Base-by-base conservation (phyloP, 2,329 filamentous ascomycete species). In the Aspergillus piperis region DNA sequence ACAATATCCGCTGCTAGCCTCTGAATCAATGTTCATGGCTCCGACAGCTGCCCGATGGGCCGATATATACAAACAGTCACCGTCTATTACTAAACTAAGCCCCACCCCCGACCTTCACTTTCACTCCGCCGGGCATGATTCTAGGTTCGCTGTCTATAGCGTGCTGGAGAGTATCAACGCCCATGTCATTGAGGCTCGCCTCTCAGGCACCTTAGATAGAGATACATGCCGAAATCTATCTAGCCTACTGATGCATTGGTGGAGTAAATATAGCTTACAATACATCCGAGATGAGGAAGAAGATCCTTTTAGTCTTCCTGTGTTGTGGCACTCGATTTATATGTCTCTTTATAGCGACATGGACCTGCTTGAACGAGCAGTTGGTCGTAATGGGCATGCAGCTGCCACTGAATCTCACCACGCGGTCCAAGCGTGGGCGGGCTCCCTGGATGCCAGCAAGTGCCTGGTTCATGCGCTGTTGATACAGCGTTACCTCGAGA, bases 321-420 rank as follows among this genome's bases (percentile, higher is more conserved):
- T 71, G 7, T 63, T 73, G 19, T 74, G 71, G 71, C 71, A 74
- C 47, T 67, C 66, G 0, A 64, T 70, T 7, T 72, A 66, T 38
- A 73, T 74, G 44, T 62, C 57, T 5, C 54, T 73, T 1, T 66
- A 69, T 47, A 67, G 66, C 2, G 70, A 74, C 42, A 65, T 73
- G 25, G 65, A 73, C 39, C 60, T 68, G 2, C 51, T 73, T 15
- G 71, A 74, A 52, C 63, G 65, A 56, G 65, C 68, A 2, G 64
- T 68, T 13, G 71, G 71, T 7, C 68, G 71, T 15, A 66, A 73
- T 32, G 71, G 71, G 1, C 54, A 60, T 15, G 30, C 60, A 5
- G 21, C 23, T 17, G 42, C 59, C 30, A 51, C n/a, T 6, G 10
- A 8, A 1, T 36, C n/a, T n/a, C 21, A 21, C 4, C n/a, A 52